Conservation (phyloP, 345 rosid species). For the Passiflora organensis region DNA sequence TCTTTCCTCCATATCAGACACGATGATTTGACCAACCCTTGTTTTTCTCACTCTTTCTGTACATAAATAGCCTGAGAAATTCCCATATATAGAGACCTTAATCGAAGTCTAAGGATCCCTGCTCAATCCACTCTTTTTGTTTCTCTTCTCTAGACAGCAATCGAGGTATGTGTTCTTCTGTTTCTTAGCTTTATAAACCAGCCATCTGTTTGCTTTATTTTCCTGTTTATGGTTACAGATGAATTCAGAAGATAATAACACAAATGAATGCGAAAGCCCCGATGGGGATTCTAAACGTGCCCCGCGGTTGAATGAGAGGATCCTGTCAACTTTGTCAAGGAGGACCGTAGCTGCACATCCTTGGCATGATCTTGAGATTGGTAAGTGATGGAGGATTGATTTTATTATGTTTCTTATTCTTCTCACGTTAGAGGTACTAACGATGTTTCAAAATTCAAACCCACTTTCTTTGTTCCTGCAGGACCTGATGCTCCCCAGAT, state of each 20-base stretch:
- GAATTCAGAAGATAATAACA: conserved; percentile 3
- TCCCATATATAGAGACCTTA: not conserved
- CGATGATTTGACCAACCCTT: conserved; percentile 23
- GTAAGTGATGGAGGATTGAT: conserved; percentile 31
- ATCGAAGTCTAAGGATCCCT: conserved; percentile 14
- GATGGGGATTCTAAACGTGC: conserved; percentile 6
- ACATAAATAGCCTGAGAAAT: not conserved
- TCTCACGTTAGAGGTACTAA: too few relatives aligned
- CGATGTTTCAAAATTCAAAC: conserved; percentile 12
- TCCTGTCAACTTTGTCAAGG: conserved; percentile 85
- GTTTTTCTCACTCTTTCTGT: not conserved
- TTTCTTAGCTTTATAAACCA: conserved; percentile 5
- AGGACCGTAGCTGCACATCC: conserved; percentile 99
- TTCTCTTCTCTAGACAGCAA: not conserved
- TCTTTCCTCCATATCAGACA: conserved; percentile 22
- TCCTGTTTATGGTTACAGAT: conserved; percentile 15
- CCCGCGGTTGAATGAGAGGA: conserved; percentile 82
- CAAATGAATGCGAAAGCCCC: not conserved
- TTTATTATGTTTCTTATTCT: too few relatives aligned
- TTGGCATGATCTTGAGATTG: conserved; percentile 99
- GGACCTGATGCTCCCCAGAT: conserved; percentile 85
- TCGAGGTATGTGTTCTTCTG: conserved; percentile 16
- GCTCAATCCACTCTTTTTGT: not conserved
- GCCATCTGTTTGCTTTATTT: not conserved
- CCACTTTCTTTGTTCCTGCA: conserved; percentile 29